Evolutionary conservation across 129 eudicot genomes (phyloP).

Genomic region (Helianthus annuus): HanXRQr2.0-SUNRISE NC_035446.2:172266303-172266802

Average conservation of each 20-base stretch:
- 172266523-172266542: constrained; percentile 53
- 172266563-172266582: constrained; percentile 96
- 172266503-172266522: constrained; percentile 1
- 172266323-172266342: not conserved
- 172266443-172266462: not conserved
- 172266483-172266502: not conserved
- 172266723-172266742: too few species aligned
- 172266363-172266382: constrained; percentile 41
- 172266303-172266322: too few species aligned
- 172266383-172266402: constrained; percentile 81
- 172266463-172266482: too few species aligned
- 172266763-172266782: too few species aligned
- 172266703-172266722: too few species aligned
- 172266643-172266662: constrained; percentile 52
- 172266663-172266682: not conserved
- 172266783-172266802: not conserved
- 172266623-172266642: constrained; percentile 45
- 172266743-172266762: too few species aligned
- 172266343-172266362: not conserved
- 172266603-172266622: constrained; percentile 91
- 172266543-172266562: constrained; percentile 98
- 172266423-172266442: constrained; percentile 95
- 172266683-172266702: too few species aligned
- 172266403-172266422: constrained; percentile 79
- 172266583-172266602: constrained; percentile 77